Base-by-base conservation (phyloP, 139 green algal genomes). In the Pleodorina starrii region DNA sequence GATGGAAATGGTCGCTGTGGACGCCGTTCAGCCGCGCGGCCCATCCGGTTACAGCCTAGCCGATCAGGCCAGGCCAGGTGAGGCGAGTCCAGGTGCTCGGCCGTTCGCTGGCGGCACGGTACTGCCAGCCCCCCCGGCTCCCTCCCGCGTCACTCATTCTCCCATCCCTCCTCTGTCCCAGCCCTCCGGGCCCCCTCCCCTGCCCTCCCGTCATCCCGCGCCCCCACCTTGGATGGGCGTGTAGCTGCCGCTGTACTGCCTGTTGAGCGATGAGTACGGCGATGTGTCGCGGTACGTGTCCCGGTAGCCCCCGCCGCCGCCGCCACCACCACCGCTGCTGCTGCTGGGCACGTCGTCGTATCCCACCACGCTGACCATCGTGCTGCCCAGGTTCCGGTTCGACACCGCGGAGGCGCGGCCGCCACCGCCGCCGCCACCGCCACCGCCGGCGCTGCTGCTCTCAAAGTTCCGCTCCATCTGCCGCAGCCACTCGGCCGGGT, bases 361-460 rank as follows among this genome's bases (percentile, higher is more conserved):
- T 21, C 91, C 92, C 3, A 97, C 92, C 27, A 97, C 89, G n/a
- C 90, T 94, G 23, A 97, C 91, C 93, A 97, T 94, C 3, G 94
- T 89, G 63, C 35, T 84, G 35, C 59, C 81, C 36, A 72, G 35
- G 75, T 82, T 84, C 63, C 83, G 72, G 51, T 74, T 86, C 29
- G 40, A 14, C 38, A 57, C 86, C 63, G 48, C 89, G 60, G n/a
- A 35, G 0, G 68, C 43, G 27, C 16, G 25, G 80, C 73, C 40
- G 75, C 74, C 42, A 60, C 90, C 29, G 23, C 86, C 54, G 29
- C 50, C 42, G 40, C 66, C 25, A 71, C 36, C 40, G 73, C 59
- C 43, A 60, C 35, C 68, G 81, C 59, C 23, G 27, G 54, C n/a
- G 35, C 83, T 68, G 14, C 27, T 27, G 69, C 38, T 84, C 43